Base-by-base conservation (phyloP, 306 rosid genomes). In the Pyrus communis region DNA sequence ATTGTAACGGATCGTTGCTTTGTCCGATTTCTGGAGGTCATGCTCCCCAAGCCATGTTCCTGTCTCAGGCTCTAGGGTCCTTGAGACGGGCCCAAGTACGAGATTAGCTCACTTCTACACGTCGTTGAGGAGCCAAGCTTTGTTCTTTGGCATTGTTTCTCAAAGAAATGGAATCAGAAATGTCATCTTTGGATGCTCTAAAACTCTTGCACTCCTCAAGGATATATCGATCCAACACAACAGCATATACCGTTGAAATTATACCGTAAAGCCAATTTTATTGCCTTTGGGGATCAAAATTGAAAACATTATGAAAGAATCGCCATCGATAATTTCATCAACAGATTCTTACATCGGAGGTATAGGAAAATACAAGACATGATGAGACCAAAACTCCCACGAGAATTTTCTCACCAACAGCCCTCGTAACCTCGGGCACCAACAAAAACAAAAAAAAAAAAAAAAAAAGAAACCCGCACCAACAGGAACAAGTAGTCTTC, bases 351-450 rank as follows among this genome's bases (percentile, higher is more conserved):
- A 38, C n/a, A 71, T 76, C 30, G 73, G 30, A 63, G 7, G 67
- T 6, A 35, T n/a, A 23, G 10, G 6, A 73, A 38, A 57, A 12
- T 33, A 7, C 15, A 80, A 42, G 66, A 70, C 83, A 73, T 42
- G 69, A 54, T 9, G 76, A 51, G 77, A 66, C 15, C 62, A 81
- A 82, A 79, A 80, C 79, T 75, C 82, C 66, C 51, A 85, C 74
- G 80, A 75, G 76, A 75, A 80, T 72, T 80, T 67, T 81, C 88
- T 52, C 79, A 73, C 73, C 74, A 88, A 80, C 96, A 84, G 84
- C 85, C 90, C 90, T 84, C 68, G 42, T 4, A 69, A 83, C 82
- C 91, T 81, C 83, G 82, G 75, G 80, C 80, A 76, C 73, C 78
- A 84, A 73, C 80, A 6, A 9, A 59, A 75, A 77, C 54, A 25